phyloP scores from a whole-genome alignment of 1,284 basidiomycete genomes.

The Acaromyces ingoldii region DNA sequence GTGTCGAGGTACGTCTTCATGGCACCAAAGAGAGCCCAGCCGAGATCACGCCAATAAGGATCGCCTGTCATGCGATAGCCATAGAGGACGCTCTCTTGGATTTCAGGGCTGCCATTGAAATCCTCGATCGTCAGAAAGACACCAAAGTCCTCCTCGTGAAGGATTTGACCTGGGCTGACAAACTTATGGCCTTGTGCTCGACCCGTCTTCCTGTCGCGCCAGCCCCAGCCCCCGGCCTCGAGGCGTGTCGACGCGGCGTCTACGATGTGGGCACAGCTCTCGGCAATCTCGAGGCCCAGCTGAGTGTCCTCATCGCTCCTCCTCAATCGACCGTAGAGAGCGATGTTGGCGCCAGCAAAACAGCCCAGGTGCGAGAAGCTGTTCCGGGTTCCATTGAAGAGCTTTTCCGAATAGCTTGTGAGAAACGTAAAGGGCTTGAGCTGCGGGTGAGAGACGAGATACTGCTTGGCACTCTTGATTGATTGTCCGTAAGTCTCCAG shows the following conservation, averaged over 20 bases:
- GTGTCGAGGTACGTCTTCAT: background rate
- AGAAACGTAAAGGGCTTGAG: conserved; percentile 20
- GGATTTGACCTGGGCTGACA: background rate
- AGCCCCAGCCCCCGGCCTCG: background rate
- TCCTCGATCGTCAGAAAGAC: background rate
- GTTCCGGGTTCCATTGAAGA: conserved; percentile 20
- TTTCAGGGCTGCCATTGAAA: background rate
- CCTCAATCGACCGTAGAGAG: conserved; percentile 34
- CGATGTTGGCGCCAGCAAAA: conserved; percentile 39
- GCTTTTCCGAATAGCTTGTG: conserved; percentile 20
- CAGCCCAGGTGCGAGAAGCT: conserved; percentile 36
- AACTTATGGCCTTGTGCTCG: background rate
- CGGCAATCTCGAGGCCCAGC: conserved; percentile 29
- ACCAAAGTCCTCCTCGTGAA: background rate
- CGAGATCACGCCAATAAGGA: conserved; percentile 1
- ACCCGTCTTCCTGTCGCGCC: conserved; percentile 1
- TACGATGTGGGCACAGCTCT: conserved; percentile 11
- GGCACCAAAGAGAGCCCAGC: background rate
- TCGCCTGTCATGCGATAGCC: background rate
- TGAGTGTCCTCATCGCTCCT: conserved; percentile 13
- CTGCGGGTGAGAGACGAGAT: conserved; percentile 18
- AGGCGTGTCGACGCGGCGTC: background rate
- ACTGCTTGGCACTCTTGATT: conserved; percentile 22
- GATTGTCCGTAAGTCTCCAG: conserved; percentile 26
- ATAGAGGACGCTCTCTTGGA: background rate